Conservation (phyloP, 768 basidiomycete genomes). For the Cystobasidium onofrii region DNA sequence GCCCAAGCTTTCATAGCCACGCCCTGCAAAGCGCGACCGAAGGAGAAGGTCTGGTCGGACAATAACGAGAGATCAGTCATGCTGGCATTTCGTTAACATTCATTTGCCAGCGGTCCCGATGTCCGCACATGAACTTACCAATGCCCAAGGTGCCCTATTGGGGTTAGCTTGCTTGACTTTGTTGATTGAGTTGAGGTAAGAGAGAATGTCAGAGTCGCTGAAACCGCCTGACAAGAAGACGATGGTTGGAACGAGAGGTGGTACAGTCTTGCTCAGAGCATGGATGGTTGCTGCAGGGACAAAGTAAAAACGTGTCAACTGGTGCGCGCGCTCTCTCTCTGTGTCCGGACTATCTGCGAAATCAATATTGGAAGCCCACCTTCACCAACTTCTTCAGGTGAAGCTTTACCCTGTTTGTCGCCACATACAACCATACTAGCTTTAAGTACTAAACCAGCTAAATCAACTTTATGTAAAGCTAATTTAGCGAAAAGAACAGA, state of each 20-base stretch:
- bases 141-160: constrained; percentile 25
- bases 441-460: constrained; percentile 23
- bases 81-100: background rate
- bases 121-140: background rate
- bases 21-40: constrained; percentile 53
- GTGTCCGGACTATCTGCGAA: too few relatives aligned
- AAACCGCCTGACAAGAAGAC: constrained; percentile 30
- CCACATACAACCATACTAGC: constrained; percentile 12
- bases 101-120: background rate
- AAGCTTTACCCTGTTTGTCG: constrained; percentile 13
- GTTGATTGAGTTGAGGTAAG: constrained; percentile 19
- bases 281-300: constrained; percentile 2
- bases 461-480: constrained; percentile 22
- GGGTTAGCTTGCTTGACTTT: constrained; percentile 1
- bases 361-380: too few relatives aligned
- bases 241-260: constrained; percentile 17
- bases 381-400: constrained; percentile 7
- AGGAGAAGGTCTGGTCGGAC: constrained; percentile 51
- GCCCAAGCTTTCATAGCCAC: constrained; percentile 52
- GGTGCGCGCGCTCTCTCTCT: too few relatives aligned
- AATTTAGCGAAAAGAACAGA: constrained; percentile 21
- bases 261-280: constrained; percentile 21
- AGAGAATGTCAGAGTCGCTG: constrained; percentile 17
- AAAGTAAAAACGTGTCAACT: background rate
- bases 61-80: constrained; percentile 19